A percentile compares a stretch with the other conserved stretches of the same genome.
These are phyloP conservation scores for Nannizzia gypsea DNA, from an alignment of 2,329 filamentous ascomycete genomes.

Conservation along the genomic window DNA sequence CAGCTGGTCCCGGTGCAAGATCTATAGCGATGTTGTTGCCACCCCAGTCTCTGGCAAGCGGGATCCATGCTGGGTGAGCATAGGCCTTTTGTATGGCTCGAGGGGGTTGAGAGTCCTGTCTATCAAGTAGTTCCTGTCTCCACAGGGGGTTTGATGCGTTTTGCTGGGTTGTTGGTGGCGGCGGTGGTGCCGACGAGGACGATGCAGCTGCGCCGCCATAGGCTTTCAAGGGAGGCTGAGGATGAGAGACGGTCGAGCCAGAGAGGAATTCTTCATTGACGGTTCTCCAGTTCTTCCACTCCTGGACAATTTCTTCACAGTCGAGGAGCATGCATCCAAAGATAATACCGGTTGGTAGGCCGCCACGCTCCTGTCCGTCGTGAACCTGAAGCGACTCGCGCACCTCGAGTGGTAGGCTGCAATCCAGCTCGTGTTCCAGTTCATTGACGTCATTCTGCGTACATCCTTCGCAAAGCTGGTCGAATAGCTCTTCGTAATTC, in stretches of 20 bases:
- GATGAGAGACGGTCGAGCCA: conserved; percentile 40
- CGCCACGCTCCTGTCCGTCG: conserved; percentile 93
- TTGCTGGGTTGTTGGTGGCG: conserved; percentile 23
- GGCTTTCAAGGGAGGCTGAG: conserved; percentile 58
- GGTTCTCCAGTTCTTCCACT: conserved; percentile 91
- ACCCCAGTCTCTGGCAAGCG: conserved; percentile 91
- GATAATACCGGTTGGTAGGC: conserved; percentile 78
- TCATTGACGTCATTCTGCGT: conserved; percentile 94
- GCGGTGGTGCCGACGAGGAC: conserved; percentile 50
- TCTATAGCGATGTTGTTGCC: conserved; percentile 95
- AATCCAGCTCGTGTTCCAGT: conserved; percentile 89
- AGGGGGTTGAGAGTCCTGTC: conserved; percentile 78
- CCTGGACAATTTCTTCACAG: conserved; percentile 94
- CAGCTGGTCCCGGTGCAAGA: conserved; percentile 75
- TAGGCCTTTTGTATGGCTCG: conserved; percentile 85
- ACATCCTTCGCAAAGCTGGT: conserved; percentile 84
- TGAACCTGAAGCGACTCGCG: conserved; percentile 83
- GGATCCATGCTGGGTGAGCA: conserved; percentile 89
- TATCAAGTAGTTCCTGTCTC: conserved; percentile 71
- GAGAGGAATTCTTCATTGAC: conserved; percentile 84
- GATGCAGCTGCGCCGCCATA: conserved; percentile 55
- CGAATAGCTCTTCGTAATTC: conserved; percentile 86
- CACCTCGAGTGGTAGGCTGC: conserved; percentile 83
- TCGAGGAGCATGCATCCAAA: conserved; percentile 93
- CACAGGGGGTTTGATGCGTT: conserved; percentile 54